phyloP scores from a whole-genome alignment of 2,329 filamentous ascomycete genomes.

The Clonostachys byssicola region DNA sequence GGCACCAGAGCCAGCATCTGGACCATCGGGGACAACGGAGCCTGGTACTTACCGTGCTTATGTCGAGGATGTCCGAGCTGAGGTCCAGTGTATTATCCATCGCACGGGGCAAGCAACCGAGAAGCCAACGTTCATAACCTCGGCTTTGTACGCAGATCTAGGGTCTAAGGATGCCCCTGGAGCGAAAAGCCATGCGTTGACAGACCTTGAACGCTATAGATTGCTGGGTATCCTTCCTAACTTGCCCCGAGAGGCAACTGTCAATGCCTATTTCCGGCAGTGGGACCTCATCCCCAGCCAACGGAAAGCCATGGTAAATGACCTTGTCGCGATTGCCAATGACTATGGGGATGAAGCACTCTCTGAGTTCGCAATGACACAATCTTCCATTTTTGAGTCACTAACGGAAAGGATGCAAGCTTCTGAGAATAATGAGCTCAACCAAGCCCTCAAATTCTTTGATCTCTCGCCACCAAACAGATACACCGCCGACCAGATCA shows the following conservation, averaged over 20 bases:
- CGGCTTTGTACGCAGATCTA: conserved; percentile 22
- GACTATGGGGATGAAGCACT: conserved; percentile 25
- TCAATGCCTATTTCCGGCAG: conserved; percentile 32
- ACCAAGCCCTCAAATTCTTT: conserved; percentile 25
- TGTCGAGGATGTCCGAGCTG: conserved; percentile 42
- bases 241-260: conserved; percentile 24
- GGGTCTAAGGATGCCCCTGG: conserved; percentile 21
- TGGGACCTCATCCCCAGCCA: conserved; percentile 27
- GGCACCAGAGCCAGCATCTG: conserved; percentile 20
- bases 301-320: conserved; percentile 21
- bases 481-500: conserved; percentile 23
- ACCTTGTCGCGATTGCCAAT: conserved; percentile 24
- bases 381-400: conserved; percentile 32
- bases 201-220: conserved; percentile 24
- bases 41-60: conserved; percentile 38
- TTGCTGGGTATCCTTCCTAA: conserved; percentile 29
- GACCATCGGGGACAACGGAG: conserved; percentile 25
- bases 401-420: conserved; percentile 13
- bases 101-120: conserved; percentile 23
- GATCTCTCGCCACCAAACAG: conserved; percentile 26
- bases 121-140: conserved; percentile 18
- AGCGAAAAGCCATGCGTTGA: conserved; percentile 15
- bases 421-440: conserved; percentile 10
- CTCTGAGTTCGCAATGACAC: conserved; percentile 28
- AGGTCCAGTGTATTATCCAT: conserved; percentile 38